A percentile compares a stretch with the other conserved stretches of the same genome.
These are phyloP conservation scores for Cornus suecica DNA, from an alignment of 148 eudicot genomes.

Conservation along the genomic window DNA sequence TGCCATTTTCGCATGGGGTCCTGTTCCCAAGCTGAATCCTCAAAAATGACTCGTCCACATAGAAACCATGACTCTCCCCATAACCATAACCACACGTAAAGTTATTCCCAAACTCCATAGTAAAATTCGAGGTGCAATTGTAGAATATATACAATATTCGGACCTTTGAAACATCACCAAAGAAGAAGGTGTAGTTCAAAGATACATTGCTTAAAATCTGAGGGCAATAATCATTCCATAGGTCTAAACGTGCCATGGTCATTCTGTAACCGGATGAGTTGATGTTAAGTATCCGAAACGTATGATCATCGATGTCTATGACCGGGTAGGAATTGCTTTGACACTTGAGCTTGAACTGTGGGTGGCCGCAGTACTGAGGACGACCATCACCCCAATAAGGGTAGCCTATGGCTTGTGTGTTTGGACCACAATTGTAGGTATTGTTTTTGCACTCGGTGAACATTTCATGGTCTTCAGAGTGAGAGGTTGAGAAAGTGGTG, in stretches of 20 bases:
- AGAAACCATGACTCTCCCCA: neutral
- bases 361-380: constrained; percentile 24
- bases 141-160: neutral
- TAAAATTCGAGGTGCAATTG: neutral
- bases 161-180: neutral
- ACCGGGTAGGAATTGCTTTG: neutral
- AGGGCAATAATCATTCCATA: neutral
- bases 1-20: neutral
- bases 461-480: neutral
- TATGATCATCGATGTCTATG: neutral
- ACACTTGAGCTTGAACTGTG: constrained; percentile 20
- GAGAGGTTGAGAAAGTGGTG: neutral
- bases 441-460: neutral
- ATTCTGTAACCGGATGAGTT: neutral
- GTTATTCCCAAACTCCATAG: neutral
- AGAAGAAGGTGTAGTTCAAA: neutral
- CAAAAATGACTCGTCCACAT: neutral
- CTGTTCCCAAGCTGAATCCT: neutral
- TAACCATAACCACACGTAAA: neutral
- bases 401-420: constrained; percentile 9
- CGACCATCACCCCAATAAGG: constrained; percentile 29
- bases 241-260: neutral
- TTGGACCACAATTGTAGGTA: neutral
- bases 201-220: neutral
- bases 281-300: neutral